Percentiles rank a stretch among this genome's conserved stretches.
Evolutionary conservation across 1,284 basidiomycete genomes (phyloP).

Genomic region (Fomitopsis betulina): DNA sequence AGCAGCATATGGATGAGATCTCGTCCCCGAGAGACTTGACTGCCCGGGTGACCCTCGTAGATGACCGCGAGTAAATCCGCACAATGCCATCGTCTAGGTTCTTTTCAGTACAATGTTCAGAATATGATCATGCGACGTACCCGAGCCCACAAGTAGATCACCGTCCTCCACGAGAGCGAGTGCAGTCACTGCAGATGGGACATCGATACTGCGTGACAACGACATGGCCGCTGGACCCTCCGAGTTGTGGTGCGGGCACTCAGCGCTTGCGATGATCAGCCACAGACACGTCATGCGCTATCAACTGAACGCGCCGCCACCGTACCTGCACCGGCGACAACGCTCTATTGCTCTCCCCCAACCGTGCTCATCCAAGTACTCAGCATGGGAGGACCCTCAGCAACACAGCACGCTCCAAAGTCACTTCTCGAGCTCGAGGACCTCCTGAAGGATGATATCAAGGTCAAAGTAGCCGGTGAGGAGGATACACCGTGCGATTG

Average conservation of each 20-base stretch:
- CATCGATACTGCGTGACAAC: constrained; percentile 9
- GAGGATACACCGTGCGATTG: background rate
- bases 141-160: constrained; percentile 20
- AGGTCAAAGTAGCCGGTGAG: constrained; percentile 90
- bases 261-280: background rate
- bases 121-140: constrained; percentile 10
- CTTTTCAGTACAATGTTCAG: background rate
- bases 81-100: constrained; percentile 62
- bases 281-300: background rate
- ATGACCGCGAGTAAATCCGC: constrained; percentile 58
- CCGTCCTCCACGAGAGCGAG: constrained; percentile 13
- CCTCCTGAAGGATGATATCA: constrained; percentile 63
- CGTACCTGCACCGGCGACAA: background rate
- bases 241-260: no score
- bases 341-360: background rate
- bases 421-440: constrained; percentile 54
- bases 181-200: constrained; percentile 20
- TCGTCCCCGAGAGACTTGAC: constrained; percentile 52
- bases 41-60: constrained; percentile 58
- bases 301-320: background rate
- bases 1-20: constrained; percentile 55
- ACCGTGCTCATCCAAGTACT: background rate
- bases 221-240: background rate
- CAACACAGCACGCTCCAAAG: constrained; percentile 45
- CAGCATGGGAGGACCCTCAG: background rate